Conservation (phyloP, 83 land plant species). For the Thuja plicata region DNA sequence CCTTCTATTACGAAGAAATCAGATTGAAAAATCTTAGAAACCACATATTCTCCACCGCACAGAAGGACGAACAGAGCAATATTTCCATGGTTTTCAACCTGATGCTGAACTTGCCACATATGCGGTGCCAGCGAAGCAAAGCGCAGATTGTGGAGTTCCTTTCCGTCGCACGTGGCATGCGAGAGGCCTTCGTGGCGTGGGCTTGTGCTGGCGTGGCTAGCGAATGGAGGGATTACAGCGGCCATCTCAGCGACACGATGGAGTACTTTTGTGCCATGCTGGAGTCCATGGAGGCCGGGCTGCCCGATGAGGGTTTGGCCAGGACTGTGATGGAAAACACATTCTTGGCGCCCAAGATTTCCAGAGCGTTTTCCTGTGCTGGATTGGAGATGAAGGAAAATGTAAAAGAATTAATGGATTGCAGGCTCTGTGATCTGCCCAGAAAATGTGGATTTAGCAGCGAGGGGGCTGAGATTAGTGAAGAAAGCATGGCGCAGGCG, state of each 20-base stretch:
- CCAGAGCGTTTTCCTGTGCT: background rate
- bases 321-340: constrained; percentile 47
- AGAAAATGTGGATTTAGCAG: background rate
- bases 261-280: constrained; percentile 54
- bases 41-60: constrained; percentile 17
- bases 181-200: constrained; percentile 19
- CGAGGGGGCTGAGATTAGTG: background rate
- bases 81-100: constrained; percentile 52
- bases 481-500: background rate
- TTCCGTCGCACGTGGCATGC: constrained; percentile 27
- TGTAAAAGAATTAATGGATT: background rate
- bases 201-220: constrained; percentile 61
- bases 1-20: constrained; percentile 54
- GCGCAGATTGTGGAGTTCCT: constrained; percentile 38
- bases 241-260: constrained; percentile 48
- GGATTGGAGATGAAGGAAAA: background rate
- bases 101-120: constrained; percentile 56
- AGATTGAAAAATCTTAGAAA: constrained; percentile 36
- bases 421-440: background rate
- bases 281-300: constrained; percentile 68
- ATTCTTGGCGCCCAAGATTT: constrained; percentile 48
- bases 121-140: constrained; percentile 17
- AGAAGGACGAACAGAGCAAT: constrained; percentile 24
- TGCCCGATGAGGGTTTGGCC: constrained; percentile 38
- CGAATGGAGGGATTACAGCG: constrained; percentile 7